Percentiles rank a stretch among this genome's conserved stretches.
phyloP scores from a whole-genome alignment of 441 rosid genomes.

The Aleurites moluccanus region DNA sequence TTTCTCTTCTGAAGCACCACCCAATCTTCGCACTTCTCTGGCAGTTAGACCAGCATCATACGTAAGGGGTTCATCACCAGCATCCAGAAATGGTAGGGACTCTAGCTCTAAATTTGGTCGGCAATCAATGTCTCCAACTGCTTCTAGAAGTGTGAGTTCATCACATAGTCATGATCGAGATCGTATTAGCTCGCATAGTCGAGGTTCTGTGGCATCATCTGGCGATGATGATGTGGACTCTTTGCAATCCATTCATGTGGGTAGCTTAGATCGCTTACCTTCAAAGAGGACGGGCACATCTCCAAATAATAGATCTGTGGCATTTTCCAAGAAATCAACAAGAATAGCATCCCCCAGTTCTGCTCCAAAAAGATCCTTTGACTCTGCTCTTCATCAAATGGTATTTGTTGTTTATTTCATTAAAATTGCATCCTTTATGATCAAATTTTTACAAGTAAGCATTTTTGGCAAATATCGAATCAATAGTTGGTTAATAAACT shows the following conservation, averaged over 20 bases:
- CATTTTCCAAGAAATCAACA: conserved; percentile 57
- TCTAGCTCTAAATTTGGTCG: conserved; percentile 56
- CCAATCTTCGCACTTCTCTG: conserved; percentile 94
- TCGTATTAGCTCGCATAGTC: conserved; percentile 74
- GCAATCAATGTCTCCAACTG: conserved; percentile 96
- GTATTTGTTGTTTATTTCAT: conserved; percentile 39
- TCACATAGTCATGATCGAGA: conserved; percentile 92
- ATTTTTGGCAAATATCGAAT: neutral
- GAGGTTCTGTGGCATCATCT: conserved; percentile 90
- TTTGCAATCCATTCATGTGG: conserved; percentile 56
- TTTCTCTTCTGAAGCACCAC: conserved; percentile 94
- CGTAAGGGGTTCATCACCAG: conserved; percentile 97
- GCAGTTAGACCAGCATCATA: conserved; percentile 93
- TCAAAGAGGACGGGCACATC: conserved; percentile 55
- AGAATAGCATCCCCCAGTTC: conserved; percentile 65
- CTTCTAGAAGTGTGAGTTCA: conserved; percentile 87
- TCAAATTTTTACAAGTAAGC: neutral
- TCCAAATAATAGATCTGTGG: conserved; percentile 62
- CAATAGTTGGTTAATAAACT: conserved; percentile 9
- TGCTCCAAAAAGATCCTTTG: conserved; percentile 85
- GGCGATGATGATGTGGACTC: conserved; percentile 90
- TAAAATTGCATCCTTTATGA: neutral
- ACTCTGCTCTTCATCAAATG: conserved; percentile 81
- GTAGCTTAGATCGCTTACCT: conserved; percentile 53
- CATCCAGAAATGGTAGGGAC: conserved; percentile 86